These are phyloP conservation scores for Inosperma sp. DNA, from an alignment of 768 basidiomycete genomes.

Conservation along the genomic window DNA sequence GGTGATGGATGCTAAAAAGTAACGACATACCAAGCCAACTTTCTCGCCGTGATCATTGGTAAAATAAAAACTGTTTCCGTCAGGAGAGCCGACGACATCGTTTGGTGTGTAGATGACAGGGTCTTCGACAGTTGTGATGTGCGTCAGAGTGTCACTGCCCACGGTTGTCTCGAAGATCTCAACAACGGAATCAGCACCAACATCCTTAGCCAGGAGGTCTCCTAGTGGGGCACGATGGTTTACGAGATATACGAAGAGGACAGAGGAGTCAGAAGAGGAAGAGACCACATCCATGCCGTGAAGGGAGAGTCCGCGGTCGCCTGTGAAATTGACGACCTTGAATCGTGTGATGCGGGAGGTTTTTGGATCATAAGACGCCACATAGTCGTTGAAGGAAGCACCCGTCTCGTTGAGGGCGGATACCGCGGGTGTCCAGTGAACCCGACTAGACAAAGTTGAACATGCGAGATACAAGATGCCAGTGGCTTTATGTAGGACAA, in stretches of 20 bases:
- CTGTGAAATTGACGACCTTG: slow-evolving; percentile 35
- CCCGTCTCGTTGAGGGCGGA: slow-evolving; percentile 35
- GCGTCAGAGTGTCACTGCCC: slow-evolving; percentile 40
- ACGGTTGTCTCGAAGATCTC: slow-evolving; percentile 61
- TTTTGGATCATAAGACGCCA: slow-evolving; percentile 55
- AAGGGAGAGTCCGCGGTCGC: slow-evolving; percentile 43
- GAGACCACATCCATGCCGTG: slow-evolving; percentile 70
- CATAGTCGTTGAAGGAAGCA: slow-evolving; percentile 44
- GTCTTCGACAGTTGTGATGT: slow-evolving; percentile 56
- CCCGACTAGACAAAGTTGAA: slow-evolving; percentile 44
- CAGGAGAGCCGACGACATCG: slow-evolving; percentile 61
- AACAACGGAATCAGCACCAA: slow-evolving; percentile 68
- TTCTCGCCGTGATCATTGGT: slow-evolving; percentile 64
- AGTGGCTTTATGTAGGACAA: slow-evolving; percentile 52
- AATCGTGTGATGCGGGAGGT: slow-evolving; percentile 45
- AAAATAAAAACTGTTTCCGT: slow-evolving; percentile 62
- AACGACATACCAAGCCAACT: slow-evolving; percentile 45
- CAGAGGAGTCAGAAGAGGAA: slow-evolving; percentile 41
- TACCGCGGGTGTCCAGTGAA: slow-evolving; percentile 49
- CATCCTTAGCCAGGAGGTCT: slow-evolving; percentile 30
- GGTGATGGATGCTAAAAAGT: slow-evolving; percentile 4
- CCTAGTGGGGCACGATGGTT: slow-evolving; percentile 59
- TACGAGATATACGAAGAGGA: slow-evolving; percentile 63
- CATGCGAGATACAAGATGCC: slow-evolving; percentile 63
- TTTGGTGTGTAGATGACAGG: slow-evolving; percentile 60